A percentile compares a stretch with the other conserved stretches of the same genome.
Conservation (phyloP, 2,329 filamentous ascomycete genomes). For the Colletotrichum theobromicola region DNA sequence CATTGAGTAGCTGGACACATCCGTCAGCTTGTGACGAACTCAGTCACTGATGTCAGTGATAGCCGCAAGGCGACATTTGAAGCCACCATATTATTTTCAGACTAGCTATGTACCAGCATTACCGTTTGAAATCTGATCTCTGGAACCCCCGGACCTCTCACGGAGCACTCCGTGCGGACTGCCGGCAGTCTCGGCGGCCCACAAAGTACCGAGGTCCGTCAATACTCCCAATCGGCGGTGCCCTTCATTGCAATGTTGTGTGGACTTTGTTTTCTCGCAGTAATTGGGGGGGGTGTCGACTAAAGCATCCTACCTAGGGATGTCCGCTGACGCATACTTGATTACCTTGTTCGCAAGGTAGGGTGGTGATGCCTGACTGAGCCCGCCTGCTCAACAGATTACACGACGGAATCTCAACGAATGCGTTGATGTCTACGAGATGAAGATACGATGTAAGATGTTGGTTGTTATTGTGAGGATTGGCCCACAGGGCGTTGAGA, state of each 20-base stretch:
- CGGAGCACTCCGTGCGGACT: background rate
- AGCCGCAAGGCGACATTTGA: accelerated
- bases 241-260: background rate
- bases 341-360: background rate
- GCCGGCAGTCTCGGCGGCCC: background rate
- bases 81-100: accelerated
- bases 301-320: background rate
- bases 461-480: background rate
- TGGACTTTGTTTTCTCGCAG: background rate
- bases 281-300: background rate
- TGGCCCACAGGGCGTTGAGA: background rate
- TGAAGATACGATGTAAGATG: background rate
- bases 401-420: background rate
- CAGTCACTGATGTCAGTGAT: background rate
- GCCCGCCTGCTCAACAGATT: background rate
- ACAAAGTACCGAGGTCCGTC: background rate
- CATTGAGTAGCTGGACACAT: background rate
- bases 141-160: background rate
- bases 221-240: background rate
- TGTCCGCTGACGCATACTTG: background rate
- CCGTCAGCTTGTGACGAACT: background rate
- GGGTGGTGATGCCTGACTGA: background rate
- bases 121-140: background rate
- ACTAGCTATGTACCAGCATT: accelerated
- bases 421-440: background rate